These are phyloP conservation scores for Mesembryanthemum crystallinum DNA, from an alignment of 148 eudicot species.

Conservation along the genomic window DNA sequence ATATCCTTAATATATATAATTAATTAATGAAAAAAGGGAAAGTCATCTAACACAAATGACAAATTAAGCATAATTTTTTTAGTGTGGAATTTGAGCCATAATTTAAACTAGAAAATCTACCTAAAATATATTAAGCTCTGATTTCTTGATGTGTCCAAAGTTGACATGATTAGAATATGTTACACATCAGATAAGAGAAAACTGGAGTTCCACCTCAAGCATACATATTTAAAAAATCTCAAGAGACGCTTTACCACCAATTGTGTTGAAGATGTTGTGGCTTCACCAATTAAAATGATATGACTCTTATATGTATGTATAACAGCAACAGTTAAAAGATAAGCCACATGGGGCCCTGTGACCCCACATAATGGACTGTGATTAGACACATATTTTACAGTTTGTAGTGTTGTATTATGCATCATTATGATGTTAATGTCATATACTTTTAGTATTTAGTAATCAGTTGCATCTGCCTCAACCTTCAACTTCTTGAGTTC, in stretches of 20 bases:
- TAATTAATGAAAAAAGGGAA: no score
- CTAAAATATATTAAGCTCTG: not conserved
- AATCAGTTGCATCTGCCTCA: conserved; percentile 26
- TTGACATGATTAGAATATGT: conserved; percentile 21
- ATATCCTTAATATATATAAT: no score
- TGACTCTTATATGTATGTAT: conserved; percentile 26
- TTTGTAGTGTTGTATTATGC: conserved; percentile 14
- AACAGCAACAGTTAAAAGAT: conserved; percentile 47
- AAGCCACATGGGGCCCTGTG: conserved; percentile 42
- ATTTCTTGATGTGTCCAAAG: not conserved
- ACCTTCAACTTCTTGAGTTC: conserved; percentile 15
- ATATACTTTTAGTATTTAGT: conserved; percentile 3
- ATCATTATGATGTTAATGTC: conserved; percentile 19
- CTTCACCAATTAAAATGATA: conserved; percentile 26
- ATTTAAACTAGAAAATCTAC: not conserved
- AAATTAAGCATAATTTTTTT: no score
- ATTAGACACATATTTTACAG: conserved; percentile 30
- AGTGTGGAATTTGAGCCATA: no score
- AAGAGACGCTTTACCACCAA: conserved; percentile 17
- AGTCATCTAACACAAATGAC: no score
- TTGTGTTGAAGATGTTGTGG: conserved; percentile 15
- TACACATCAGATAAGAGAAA: conserved; percentile 18
- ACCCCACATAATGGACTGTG: conserved; percentile 43
- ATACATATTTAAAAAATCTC: conserved; percentile 3
- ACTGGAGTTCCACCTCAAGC: not conserved